Evolutionary conservation across 805 yeast genomes (phyloP).

Genomic region (Candida coleopterorum): DNA sequence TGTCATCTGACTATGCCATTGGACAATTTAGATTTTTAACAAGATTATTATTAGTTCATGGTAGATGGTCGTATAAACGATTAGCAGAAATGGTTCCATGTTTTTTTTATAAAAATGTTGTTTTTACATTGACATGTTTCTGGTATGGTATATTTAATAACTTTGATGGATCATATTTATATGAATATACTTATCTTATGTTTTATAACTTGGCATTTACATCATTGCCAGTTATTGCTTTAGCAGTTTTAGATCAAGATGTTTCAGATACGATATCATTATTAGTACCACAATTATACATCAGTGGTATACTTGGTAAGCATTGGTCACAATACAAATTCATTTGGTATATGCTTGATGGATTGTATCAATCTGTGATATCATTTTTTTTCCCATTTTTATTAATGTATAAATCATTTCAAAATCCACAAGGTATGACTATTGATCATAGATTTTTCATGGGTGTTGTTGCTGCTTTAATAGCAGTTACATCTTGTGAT

Average conservation of each 20-base stretch:
- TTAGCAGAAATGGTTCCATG: conserved; percentile 75
- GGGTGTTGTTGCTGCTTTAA: conserved; percentile 58
- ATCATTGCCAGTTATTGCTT: conserved; percentile 68
- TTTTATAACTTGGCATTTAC: conserved; percentile 79
- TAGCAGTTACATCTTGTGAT: conserved; percentile 63
- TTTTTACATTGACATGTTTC: conserved; percentile 67
- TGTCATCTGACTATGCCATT: conserved; percentile 80
- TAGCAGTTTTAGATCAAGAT: conserved; percentile 75
- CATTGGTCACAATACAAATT: conserved; percentile 63
- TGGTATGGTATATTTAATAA: conserved; percentile 70
- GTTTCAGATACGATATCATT: conserved; percentile 61
- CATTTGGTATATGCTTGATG: conserved; percentile 61
- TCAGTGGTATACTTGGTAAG: conserved; percentile 57
- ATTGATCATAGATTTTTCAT: conserved; percentile 68
- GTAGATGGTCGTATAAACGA: conserved; percentile 78
- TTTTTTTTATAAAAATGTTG: conserved; percentile 72
- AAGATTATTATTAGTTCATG: conserved; percentile 67
- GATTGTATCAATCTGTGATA: conserved; percentile 65
- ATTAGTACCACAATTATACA: conserved; percentile 66
- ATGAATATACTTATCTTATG: conserved; percentile 74
- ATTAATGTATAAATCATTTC: conserved; percentile 39
- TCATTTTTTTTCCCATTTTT: conserved; percentile 67
- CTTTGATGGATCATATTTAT: conserved; percentile 73
- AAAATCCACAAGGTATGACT: conserved; percentile 48
- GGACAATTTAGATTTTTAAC: conserved; percentile 72